Base-by-base conservation (phyloP, 2,329 filamentous ascomycete genomes). In the Sporothrix euskadiensis region DNA sequence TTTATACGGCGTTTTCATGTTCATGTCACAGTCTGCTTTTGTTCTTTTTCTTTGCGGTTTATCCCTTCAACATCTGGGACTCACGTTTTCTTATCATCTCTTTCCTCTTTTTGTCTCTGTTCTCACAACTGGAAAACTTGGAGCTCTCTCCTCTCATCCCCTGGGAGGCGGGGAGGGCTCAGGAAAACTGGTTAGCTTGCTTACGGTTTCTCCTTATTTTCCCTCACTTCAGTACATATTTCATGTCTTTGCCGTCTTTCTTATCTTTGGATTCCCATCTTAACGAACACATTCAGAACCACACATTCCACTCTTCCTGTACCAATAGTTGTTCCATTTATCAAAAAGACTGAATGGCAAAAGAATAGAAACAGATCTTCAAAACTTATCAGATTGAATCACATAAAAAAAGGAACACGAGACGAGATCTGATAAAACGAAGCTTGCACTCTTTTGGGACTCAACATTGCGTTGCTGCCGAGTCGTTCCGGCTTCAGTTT, bases 251-350 rank as follows among this genome's bases (percentile, higher is more conserved):
- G 26, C 32, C 2, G 8, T 61, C 39, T 69, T 26, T 22, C 26
- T 39, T 10, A 16, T 66, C 30, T 41, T 39, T 39, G 52, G 63
- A 54, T 72, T 69, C 39, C 41, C 19, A 61, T 69, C 19, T 49
- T 39, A 52, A 35, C 22, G 61, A 47, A 66, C 16, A 32, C 26
- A 16, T 26, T 59, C 56, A 59, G 26, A 47, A 56, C 47, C 32
- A 12, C 10, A n/a, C 59, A 63, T n/a, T 44, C 41, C 69, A 54
- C 35, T 54, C 52, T 54, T 47, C 61, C 41, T 63, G 69, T 71
- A 49, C 44, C 47, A 68, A 32, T 52, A 52, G 26, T 35, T 56
- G 12, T 56, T 26, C 26, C 41, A 5, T 52, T 30, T 30, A 14
- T 56, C 5, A 30, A 22, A 22, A 47, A 30, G 61, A 47, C 39